Evolutionary conservation across 352 stramenopile species (phyloP), one percentile per base, ranked within the genome.

Genomic region (Phytophthora foliorum): DNA sequence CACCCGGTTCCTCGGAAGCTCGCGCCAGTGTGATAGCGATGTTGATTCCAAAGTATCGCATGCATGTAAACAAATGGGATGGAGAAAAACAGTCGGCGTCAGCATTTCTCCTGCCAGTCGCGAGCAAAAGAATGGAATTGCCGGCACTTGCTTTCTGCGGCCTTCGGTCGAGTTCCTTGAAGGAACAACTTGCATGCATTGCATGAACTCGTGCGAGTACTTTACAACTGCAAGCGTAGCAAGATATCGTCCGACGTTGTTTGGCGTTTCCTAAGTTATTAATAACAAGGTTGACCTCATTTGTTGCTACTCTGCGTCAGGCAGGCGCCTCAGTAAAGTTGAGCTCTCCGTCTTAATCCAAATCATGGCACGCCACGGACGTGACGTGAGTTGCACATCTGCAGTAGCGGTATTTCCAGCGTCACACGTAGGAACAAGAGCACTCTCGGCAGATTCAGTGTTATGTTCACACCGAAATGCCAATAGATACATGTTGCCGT

Each of bases 401-500:
- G 4, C 10, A 50, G 56, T 21, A 63, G 32, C 34, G 56, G 31
- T 57, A 32, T 10, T 36, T 6, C n/a, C 16, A 58, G 31, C 39
- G 52, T 67, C 59, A 62, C 52, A 55, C 9, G 25, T 53, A 51
- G 48, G 36, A 38, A 39, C 46, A 53, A 52, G 21, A 34, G 36
- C 2, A 2, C 11, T 58, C 25, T 21, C 45, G n/a, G 21, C 27
- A 5, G 24, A 42, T 59, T 39, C 32, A 42, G 31, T 41, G 48
- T 24, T 24, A 46, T 58, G 45, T 67, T 11, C 38, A 22, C 38
- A 45, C 38, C 38, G 38, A 45, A 45, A 5, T 24, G 38, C 38
- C 17, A 22, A 24, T 45, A 67, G 50, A 41, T 67, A 62, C 60
- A 67, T 50, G 4, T 22, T 50, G 24, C 36, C 59, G 52, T 53